Base-by-base conservation (phyloP, 306 rosid species). In the Acmispon strigosus region DNA sequence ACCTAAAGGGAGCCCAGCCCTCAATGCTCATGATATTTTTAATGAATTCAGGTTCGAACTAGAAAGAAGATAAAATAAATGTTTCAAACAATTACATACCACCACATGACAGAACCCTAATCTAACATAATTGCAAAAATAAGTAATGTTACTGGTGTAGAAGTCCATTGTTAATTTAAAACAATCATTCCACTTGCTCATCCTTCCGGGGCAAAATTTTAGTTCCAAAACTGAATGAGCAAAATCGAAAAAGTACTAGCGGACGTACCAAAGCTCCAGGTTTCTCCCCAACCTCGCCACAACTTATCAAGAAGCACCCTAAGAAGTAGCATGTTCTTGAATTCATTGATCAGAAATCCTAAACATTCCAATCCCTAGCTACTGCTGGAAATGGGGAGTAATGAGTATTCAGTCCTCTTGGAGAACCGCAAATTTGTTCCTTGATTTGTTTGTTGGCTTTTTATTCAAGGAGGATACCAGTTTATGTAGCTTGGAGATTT, bases 401-500 rank as follows among this genome's bases (percentile, higher is more conserved):
- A 1, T 22, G 24, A 1, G 24, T 22, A 22, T 22, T 22, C 32
- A 27, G 4, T 27, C 32, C 32, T 27, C 32, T 4, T 27, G 4
- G 32, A 27, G 32, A 27, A 4, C 32, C 2, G 32, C 32, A 27
- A 27, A 27, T 27, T 27, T 27, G 32, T 27, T 27, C 54, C 27
- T 41, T 65, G 50, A 8, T 20, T 13, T 72, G 50, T 4, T 10
- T 2, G 3, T 8, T 24, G 8, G 41, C 70, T 24, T 57, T 44
- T 34, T 57, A 6, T 32, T 32, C 37, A 66, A 50, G 41, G 70
- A 47, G 34, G 80, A 19, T 54, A 83, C 53, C 69, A 80, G 62
- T 74, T 74, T 82, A 81, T 77, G 72, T 65, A 85, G 78, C 64
- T 16, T 12, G 43, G 76, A 7, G 27, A 80, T 74, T 66, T 91